Conservation (phyloP, 805 yeast species). For the Saccharomycopsis guyanensis region DNA sequence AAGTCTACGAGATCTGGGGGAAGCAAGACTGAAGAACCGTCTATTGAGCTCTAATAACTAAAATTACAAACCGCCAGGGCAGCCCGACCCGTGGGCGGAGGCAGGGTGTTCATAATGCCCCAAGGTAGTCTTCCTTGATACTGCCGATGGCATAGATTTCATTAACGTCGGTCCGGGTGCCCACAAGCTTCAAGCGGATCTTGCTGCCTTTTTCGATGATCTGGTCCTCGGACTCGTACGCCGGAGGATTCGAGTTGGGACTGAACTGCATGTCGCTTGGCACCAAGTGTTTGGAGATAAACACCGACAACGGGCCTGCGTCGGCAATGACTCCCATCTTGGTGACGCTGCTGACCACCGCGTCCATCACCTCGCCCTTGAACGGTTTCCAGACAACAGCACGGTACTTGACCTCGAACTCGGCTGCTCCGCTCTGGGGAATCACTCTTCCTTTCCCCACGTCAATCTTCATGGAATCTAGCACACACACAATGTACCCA, state of each 20-base stretch:
- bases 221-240: constrained; percentile 91
- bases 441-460: constrained; percentile 90
- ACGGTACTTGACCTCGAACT: constrained; percentile 89
- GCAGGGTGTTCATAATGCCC: constrained; percentile 69
- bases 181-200: constrained; percentile 91
- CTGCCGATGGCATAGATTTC: constrained; percentile 97
- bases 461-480: constrained; percentile 90
- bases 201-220: constrained; percentile 90
- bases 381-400: constrained; percentile 98
- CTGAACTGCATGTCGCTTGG: constrained; percentile 91
- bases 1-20: constrained; percentile 20
- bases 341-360: constrained; percentile 86
- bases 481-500: constrained; percentile 93
- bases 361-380: constrained; percentile 98
- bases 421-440: constrained; percentile 91
- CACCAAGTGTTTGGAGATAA: constrained; percentile 88
- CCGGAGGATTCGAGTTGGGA: constrained; percentile 97
- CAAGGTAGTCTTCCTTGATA: constrained; percentile 95
- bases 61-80: too few relatives aligned
- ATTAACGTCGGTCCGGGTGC: constrained; percentile 95
- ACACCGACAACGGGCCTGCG: constrained; percentile 93
- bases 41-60: not conserved
- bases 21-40: not conserved
- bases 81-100: too few relatives aligned
- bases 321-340: constrained; percentile 96